Evolutionary conservation across 768 basidiomycete species (phyloP).

Genomic region (Mycena filopes): DNA sequence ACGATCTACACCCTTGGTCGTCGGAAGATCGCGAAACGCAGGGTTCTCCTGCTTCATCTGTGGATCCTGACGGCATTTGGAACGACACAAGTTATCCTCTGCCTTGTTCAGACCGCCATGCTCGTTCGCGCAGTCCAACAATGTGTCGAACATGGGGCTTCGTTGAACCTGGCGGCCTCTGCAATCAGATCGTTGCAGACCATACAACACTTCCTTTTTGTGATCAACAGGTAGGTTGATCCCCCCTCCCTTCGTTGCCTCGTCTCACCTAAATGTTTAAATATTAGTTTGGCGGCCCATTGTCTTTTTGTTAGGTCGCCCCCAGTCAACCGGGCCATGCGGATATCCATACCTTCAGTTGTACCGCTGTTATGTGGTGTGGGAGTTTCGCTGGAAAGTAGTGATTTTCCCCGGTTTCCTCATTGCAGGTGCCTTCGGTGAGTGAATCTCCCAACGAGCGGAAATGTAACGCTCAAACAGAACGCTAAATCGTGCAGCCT

Average conservation of each 20-base stretch:
- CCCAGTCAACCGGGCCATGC: too few species aligned
- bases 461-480: too few species aligned
- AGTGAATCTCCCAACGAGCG: not conserved
- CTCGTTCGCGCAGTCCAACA: not conserved
- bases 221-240: too few species aligned
- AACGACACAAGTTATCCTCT: not conserved
- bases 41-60: not conserved
- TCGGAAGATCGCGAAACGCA: not conserved
- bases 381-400: not conserved
- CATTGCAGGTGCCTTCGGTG: not conserved
- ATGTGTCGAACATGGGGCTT: not conserved
- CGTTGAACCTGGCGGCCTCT: not conserved
- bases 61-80: not conserved
- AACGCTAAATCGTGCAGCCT: too few species aligned
- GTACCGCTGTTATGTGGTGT: conserved; percentile 1
- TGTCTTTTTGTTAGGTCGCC: not conserved
- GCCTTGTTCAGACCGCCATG: too few species aligned
- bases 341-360: not conserved
- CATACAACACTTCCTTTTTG: too few species aligned
- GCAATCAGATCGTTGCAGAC: too few species aligned
- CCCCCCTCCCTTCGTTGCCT: too few species aligned
- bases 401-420: not conserved
- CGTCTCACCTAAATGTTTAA: too few species aligned
- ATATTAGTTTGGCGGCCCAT: not conserved
- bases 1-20: not conserved